Base-by-base conservation (phyloP, 805 yeast species). In the Saccharomycopsis fermentans region DNA sequence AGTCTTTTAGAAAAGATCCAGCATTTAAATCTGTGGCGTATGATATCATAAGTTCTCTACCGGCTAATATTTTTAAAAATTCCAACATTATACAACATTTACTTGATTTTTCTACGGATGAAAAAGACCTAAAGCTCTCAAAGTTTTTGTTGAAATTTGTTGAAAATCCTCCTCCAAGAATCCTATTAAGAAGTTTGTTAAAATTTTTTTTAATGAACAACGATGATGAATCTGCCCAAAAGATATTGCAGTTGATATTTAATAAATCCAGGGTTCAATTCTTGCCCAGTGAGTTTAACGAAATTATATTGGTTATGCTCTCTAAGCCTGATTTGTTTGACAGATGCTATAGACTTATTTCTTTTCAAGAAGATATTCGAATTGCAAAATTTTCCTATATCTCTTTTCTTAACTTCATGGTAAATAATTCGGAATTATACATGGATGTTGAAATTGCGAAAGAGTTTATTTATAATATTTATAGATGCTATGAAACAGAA, bases 271-370 rank as follows among this genome's bases (percentile, higher is more conserved):
- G 24, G 17, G 52, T 14, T 17, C 52, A 57, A 12, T 26, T 58
- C 35, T 19, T n/a, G n/a, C 60, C 43, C 14, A 26, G 35, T 32
- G 60, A 58, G 50, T 58, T 58, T 36, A 51, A 54, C 34, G 51
- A 48, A 34, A 37, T 55, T 34, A 47, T 58, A 19, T n/a, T 35
- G 12, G 51, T 34, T 19, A 48, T 58, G 47, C 52, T 58, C 21
- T 36, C 47, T 11, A 56, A 56, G 55, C 21, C 29, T 24, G 60
- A 57, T 14, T 36, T 58, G 17, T 27, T 32, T 17, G 40, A 27
- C 11, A 35, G 53, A 50, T 57, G 53, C 12, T 58, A 54, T 26
- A 52, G 52, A 14, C 17, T 56, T 34, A 52, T 56, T 27, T 51
- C 58, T 8, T 43, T 43, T 3, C 39, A 56, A 50, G 52, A 40